These are phyloP conservation scores for Cenchrus purpureus DNA, from an alignment of 176 grass and related monocot species.

Conservation along the genomic window DNA sequence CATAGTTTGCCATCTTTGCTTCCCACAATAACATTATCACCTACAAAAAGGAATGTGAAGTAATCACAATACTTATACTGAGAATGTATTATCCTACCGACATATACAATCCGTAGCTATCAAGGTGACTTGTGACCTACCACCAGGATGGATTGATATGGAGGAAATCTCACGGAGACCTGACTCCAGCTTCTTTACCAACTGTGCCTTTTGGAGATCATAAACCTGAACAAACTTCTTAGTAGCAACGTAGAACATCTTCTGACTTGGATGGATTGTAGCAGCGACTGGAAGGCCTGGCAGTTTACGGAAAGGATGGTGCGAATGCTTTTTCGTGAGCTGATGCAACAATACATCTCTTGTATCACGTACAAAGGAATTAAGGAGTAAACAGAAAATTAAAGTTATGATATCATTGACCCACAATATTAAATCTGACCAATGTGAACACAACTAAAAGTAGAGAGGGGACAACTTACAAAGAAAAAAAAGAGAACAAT, in stretches of 20 bases:
- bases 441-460: slow-evolving; percentile 21
- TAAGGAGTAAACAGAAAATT: slow-evolving; percentile 55
- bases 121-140: slow-evolving; percentile 42
- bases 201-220: slow-evolving; percentile 81
- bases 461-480: background rate
- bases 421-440: background rate
- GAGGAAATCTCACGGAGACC: slow-evolving; percentile 90
- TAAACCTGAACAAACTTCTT: slow-evolving; percentile 96
- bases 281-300: slow-evolving; percentile 84
- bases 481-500: too few relatives aligned
- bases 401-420: background rate
- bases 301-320: slow-evolving; percentile 86
- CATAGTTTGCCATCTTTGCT: slow-evolving; percentile 98
- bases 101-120: background rate
- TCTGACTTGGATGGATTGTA: slow-evolving; percentile 82
- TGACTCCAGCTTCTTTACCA: slow-evolving; percentile 89
- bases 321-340: slow-evolving; percentile 84
- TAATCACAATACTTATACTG: background rate
- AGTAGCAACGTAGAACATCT: slow-evolving; percentile 92
- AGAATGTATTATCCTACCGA: background rate
- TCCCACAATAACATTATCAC: slow-evolving; percentile 96
- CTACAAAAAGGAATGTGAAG: slow-evolving; percentile 47
- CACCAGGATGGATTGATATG: slow-evolving; percentile 91
- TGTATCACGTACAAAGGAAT: slow-evolving; percentile 77
- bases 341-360: slow-evolving; percentile 87